Conservation (phyloP, 768 basidiomycete genomes). For the Hypholoma sublateritium region DNA sequence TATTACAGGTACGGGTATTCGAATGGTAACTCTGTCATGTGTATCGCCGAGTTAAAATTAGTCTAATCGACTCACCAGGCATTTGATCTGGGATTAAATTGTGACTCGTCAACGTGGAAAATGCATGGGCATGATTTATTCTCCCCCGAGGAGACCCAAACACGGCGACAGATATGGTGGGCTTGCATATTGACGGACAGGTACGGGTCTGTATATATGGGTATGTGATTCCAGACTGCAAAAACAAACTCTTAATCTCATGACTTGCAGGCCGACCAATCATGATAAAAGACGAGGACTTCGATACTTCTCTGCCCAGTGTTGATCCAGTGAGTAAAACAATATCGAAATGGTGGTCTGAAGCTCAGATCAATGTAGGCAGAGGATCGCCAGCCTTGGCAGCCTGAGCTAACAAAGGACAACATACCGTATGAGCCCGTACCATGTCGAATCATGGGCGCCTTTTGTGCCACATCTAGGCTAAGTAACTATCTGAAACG, state of each 20-base stretch:
- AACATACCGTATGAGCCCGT: slow-evolving; percentile 44
- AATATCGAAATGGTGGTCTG: background rate
- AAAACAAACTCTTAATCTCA: slow-evolving; percentile 2
- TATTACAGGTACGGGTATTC: slow-evolving; percentile 25
- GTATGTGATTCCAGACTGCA: slow-evolving; percentile 29
- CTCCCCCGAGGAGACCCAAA: slow-evolving; percentile 64
- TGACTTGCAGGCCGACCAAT: slow-evolving; percentile 57
- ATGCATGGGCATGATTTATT: slow-evolving; percentile 61
- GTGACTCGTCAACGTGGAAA: slow-evolving; percentile 75
- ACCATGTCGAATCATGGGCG: slow-evolving; percentile 49
- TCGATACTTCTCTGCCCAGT: slow-evolving; percentile 63
- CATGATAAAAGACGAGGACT: slow-evolving; percentile 67
- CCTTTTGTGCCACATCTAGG: slow-evolving; percentile 54
- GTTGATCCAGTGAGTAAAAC: slow-evolving; percentile 46
- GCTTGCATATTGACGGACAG: slow-evolving; percentile 69
- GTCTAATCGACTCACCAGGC: slow-evolving; percentile 44
- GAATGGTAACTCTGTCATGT: slow-evolving; percentile 22
- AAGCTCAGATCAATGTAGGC: slow-evolving; percentile 36
- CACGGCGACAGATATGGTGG: slow-evolving; percentile 81
- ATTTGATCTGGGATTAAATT: slow-evolving; percentile 78
- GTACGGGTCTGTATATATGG: slow-evolving; percentile 76
- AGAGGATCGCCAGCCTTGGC: slow-evolving; percentile 59
- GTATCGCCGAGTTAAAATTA: slow-evolving; percentile 1
- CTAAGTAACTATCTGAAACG: slow-evolving; percentile 48
- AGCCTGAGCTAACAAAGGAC: slow-evolving; percentile 39